Conservation (phyloP, 2,329 filamentous ascomycete species). For the Paecilomyces sp. region DNA sequence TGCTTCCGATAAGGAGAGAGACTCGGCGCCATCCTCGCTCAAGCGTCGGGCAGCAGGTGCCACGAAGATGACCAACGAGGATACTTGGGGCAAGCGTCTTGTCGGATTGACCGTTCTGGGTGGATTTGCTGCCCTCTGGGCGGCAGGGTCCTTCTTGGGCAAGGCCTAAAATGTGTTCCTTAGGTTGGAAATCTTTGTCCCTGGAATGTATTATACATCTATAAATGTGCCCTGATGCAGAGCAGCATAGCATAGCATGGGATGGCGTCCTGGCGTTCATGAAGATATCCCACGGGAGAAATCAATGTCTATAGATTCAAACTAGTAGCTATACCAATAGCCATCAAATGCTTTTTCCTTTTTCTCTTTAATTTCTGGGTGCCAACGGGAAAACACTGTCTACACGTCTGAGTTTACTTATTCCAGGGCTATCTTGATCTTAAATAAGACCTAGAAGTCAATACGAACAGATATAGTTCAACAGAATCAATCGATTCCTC, state of each 20-base stretch:
- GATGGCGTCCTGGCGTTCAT: neutral
- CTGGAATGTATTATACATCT: neutral
- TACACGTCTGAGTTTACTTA: neutral
- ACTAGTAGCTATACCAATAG: neutral
- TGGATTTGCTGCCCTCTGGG: conserved; percentile 28
- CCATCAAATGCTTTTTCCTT: too few relatives aligned
- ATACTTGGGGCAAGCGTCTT: conserved; percentile 54
- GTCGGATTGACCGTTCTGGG: conserved; percentile 28
- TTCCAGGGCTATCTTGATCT: neutral
- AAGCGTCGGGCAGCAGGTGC: conserved; percentile 38
- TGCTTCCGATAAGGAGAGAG: neutral
- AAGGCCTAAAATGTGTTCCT: conserved; percentile 5
- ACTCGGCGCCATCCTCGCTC: neutral
- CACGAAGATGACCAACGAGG: conserved; percentile 57
- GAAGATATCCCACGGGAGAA: neutral
- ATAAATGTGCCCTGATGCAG: neutral
- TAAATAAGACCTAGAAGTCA: neutral
- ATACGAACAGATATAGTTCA: neutral
- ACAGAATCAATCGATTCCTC: neutral
- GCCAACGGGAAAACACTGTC: neutral
- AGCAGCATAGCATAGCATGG: neutral
- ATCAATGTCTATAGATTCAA: neutral
- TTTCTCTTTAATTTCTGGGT: too few relatives aligned
- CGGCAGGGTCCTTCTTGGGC: conserved; percentile 28
- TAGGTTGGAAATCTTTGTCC: neutral